Evolutionary conservation across 2,329 filamentous ascomycete genomes (phyloP).

Genomic region (Apiospora malaysiana): DNA sequence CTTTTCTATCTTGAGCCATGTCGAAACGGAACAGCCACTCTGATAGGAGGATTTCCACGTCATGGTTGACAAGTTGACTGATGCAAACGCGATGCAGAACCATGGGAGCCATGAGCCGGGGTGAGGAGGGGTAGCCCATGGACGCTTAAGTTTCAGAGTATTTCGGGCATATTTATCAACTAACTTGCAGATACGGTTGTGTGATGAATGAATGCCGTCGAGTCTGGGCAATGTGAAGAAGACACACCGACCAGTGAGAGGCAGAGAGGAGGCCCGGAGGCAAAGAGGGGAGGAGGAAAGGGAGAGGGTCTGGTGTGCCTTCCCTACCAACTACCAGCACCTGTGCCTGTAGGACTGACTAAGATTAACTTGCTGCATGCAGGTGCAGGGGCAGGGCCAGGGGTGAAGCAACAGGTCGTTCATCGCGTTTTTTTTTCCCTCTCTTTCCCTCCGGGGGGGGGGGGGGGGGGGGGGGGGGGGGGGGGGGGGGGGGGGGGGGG

Average conservation of each 20-base stretch:
- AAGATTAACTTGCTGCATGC: neutral
- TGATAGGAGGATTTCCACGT: slow-evolving; percentile 3
- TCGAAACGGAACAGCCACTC: slow-evolving; percentile 12
- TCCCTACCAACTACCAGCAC: too few species aligned
- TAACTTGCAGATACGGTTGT: neutral
- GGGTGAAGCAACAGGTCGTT: neutral
- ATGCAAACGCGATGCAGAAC: neutral
- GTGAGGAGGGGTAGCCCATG: too few species aligned
- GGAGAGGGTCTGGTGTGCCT: too few species aligned
- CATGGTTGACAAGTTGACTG: neutral
- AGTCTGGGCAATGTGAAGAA: neutral
- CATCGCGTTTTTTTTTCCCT: too few species aligned
- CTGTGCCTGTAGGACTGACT: too few species aligned
- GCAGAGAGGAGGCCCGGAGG: too few species aligned
- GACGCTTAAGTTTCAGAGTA: slow-evolving; percentile 8
- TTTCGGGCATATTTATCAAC: neutral
- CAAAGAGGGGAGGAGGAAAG: too few species aligned
- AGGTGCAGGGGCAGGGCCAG: neutral
- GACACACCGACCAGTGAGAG: too few species aligned
- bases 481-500: too few species aligned
- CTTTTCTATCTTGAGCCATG: slow-evolving; percentile 7
- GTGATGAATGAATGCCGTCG: neutral
- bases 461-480: too few species aligned
- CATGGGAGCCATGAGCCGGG: neutral
- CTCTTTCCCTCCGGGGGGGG: too few species aligned